phyloP scores from a whole-genome alignment of 345 rosid species.

The Gossypium sturtianum region DNA sequence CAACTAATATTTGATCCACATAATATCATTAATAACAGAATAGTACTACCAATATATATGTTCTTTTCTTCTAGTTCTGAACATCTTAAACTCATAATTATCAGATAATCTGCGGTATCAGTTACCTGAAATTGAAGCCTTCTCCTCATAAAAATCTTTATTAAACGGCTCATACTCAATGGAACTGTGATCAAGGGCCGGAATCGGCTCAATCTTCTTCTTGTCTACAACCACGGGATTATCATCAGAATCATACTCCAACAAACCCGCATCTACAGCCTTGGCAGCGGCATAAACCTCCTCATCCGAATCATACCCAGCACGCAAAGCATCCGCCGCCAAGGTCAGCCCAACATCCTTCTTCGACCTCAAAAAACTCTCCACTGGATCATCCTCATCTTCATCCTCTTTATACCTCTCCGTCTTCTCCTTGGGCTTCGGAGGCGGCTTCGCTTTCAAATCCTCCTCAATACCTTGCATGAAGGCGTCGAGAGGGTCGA shows the following conservation, averaged over 20 bases:
- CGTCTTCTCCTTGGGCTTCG: constrained; percentile 57
- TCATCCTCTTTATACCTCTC: constrained; percentile 76
- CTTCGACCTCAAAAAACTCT: constrained; percentile 78
- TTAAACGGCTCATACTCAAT: constrained; percentile 79
- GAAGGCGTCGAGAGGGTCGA: constrained; percentile 93
- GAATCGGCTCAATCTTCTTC: constrained; percentile 84
- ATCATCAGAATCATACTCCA: constrained; percentile 93
- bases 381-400: constrained; percentile 86
- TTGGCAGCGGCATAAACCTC: constrained; percentile 97
- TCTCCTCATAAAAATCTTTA: constrained; percentile 90
- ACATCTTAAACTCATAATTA: not conserved
- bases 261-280: constrained; percentile 85
- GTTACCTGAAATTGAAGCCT: constrained; percentile 59
- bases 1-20: not conserved
- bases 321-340: constrained; percentile 81
- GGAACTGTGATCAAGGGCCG: constrained; percentile 71
- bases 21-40: not conserved
- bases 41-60: not conserved
- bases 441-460: constrained; percentile 69
- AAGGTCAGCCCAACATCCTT: constrained; percentile 83
- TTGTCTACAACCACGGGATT: constrained; percentile 79
- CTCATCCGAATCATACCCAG: constrained; percentile 92
- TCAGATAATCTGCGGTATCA: not conserved
- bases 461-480: constrained; percentile 96
- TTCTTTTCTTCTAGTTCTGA: not conserved